These are phyloP conservation scores for Russula sp. DNA, from an alignment of 768 basidiomycete species.

Conservation along the genomic window DNA sequence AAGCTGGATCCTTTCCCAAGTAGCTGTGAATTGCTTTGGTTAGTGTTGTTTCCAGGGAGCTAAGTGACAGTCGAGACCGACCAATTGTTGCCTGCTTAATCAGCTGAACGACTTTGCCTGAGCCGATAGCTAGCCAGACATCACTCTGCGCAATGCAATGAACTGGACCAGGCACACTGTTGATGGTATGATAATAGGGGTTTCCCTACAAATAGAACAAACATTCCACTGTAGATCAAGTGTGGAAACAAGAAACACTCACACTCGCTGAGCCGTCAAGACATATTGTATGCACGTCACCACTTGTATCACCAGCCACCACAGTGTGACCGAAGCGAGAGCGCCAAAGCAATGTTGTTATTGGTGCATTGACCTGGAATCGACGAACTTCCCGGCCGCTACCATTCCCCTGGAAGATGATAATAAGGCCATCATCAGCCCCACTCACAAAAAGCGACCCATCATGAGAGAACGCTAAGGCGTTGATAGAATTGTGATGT, in stretches of 20 bases:
- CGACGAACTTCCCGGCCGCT: too few relatives aligned
- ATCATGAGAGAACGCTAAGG: too few relatives aligned
- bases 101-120: neutral
- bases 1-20: too few relatives aligned
- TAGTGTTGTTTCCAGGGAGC: neutral
- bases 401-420: too few relatives aligned
- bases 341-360: too few relatives aligned
- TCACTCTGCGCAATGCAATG: neutral
- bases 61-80: neutral
- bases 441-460: too few relatives aligned
- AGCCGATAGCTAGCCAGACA: neutral
- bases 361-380: too few relatives aligned
- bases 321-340: too few relatives aligned
- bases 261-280: neutral
- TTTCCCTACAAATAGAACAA: neutral
- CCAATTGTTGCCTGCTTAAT: slow-evolving; percentile 2
- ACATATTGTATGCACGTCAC: neutral
- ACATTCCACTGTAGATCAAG: too few relatives aligned
- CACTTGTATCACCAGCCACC: too few relatives aligned
- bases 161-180: neutral
- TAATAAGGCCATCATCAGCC: too few relatives aligned
- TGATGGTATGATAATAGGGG: neutral
- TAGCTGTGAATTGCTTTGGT: neutral
- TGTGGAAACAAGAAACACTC: neutral
- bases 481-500: too few relatives aligned